These are phyloP conservation scores for Neocatenulostroma microsporum DNA, from an alignment of 2,329 filamentous ascomycete genomes.

Conservation along the genomic window DNA sequence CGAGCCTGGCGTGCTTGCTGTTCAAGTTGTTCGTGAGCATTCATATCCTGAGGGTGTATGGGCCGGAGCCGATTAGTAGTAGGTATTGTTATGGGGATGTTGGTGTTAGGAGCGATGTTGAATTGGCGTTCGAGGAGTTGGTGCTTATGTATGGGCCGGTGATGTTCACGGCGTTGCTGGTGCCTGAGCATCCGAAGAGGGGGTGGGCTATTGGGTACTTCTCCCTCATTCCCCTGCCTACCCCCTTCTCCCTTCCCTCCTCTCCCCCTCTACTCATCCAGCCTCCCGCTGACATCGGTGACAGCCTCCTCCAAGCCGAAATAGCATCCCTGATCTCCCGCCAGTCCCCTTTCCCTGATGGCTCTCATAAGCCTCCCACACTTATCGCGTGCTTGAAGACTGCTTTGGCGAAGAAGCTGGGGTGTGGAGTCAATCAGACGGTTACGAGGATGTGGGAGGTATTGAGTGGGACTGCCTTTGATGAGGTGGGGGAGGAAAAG, in stretches of 20 bases:
- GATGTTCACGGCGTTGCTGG: slow-evolving; percentile 23
- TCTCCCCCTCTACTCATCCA: no score
- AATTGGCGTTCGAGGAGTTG: slow-evolving; percentile 28
- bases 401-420: slow-evolving; percentile 20
- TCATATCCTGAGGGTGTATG: slow-evolving; percentile 26
- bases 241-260: no score
- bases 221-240: no score
- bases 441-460: slow-evolving; percentile 27
- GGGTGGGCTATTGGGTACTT: slow-evolving; percentile 2
- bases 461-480: slow-evolving; percentile 20
- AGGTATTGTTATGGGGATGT: slow-evolving; percentile 14
- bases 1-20: slow-evolving; percentile 26
- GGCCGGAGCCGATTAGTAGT: slow-evolving; percentile 22
- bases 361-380: slow-evolving; percentile 20
- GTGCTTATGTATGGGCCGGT: slow-evolving; percentile 23
- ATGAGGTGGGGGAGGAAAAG: slow-evolving; percentile 19
- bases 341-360: no score
- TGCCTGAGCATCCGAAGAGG: slow-evolving; percentile 8
- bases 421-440: slow-evolving; percentile 16
- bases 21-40: slow-evolving; percentile 26
- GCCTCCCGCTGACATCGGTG: no score
- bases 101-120: slow-evolving; percentile 23
- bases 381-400: slow-evolving; percentile 23
- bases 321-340: no score
- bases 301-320: no score